Evolutionary conservation across 495 filamentous ascomycete genomes (phyloP), one percentile per base, ranked within the genome.

Genomic region (Aspergillus carlsbadensis): DNA sequence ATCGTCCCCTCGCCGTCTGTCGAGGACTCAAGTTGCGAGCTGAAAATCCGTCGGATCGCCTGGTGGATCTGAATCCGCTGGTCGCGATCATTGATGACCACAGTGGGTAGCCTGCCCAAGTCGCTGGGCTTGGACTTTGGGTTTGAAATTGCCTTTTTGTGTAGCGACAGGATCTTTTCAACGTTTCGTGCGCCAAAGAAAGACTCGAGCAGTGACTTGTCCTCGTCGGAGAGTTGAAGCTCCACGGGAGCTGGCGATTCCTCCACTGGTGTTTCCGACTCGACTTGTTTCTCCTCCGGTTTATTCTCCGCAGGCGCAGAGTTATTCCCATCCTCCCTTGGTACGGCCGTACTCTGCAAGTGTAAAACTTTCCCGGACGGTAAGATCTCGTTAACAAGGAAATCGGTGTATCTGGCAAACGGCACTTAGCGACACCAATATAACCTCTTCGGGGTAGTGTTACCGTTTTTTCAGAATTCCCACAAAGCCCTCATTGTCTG

Each of bases 331-430:
- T 48, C 52, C 31, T 57, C 26, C 0, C 54, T 58, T 52, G 61
- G 50, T 21, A 64, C 60, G 18, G 69, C 55, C 20, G 81, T 53
- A 72, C 76, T 73, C 55, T 72, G 67, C 41, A 98, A 79, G 70
- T 96, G 91, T 40, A 93, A 63, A 3, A 96, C 92, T 45, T 84
- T 74, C 11, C 92, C 93, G 65, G 86, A 81, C 10, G 85, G 86
- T 13, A 80, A 70, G 60, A 98, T 94, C 73, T 98, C 94, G 67
- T 96, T 91, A 54, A 98, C 94, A 45, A 93, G 74, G 70, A 98
- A 98, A 67, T 98, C 94, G 13, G 92, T 96, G 71, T 91, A 98
- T 61, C 91, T 94, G 57, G 10, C 39, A 56, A 40, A 50, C 22
- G 36, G 36, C 24, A 56, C 59, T 56, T 58, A 59, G 36, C 24